Evolutionary conservation across 2,329 filamentous ascomycete genomes (phyloP), one percentile per base, ranked within the genome.

Genomic region (Verticillium dahliae): DNA sequence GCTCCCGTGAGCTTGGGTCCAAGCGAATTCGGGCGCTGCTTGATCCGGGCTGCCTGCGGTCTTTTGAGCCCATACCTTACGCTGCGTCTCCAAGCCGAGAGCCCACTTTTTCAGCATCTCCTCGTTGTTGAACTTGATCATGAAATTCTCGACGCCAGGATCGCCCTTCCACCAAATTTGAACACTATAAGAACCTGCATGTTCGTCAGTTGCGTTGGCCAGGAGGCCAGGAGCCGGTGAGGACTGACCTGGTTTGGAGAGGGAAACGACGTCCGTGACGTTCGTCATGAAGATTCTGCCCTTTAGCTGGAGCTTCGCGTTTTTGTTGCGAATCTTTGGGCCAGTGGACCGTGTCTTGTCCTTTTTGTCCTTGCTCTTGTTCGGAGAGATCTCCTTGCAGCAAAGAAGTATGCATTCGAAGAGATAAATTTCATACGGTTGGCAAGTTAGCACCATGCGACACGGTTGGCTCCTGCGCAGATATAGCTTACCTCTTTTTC

Each of bases 151-250:
- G 37, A 97, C 92, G 4, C 91, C 92, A 0, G 93, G 92, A 66
- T 98, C 94, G 38, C 94, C 94, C 76, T 95, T 98, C 95, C 95
- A 99, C 83, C 93, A 97, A 61, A 99, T 98, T 72, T 98, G 94
- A 63, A 97, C 91, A 2, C 91, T 94, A 72, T 98, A 97, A 11
- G 91, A 94, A 57, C 92, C 92, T 95, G 69, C 11, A 58, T 10
- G 27, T 41, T 6, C 50, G 66, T 79, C 68, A 76, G 74, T 61
- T 61, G 39, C 52, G 41, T 62, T 61, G 57, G 52, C 62, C 39
- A 63, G 45, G 34, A 55, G 57, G 31, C 54, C 45, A 65, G 59
- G 35, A 27, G n/a, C 45, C 18, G 52, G 14, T 15, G n/a, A 14
- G n/a, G 62, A 72, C 84, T 72, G 85, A 96, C 93, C 92, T 75